phyloP scores from a whole-genome alignment of 805 yeast species.

The Cyberlindnera subsufficiens region DNA sequence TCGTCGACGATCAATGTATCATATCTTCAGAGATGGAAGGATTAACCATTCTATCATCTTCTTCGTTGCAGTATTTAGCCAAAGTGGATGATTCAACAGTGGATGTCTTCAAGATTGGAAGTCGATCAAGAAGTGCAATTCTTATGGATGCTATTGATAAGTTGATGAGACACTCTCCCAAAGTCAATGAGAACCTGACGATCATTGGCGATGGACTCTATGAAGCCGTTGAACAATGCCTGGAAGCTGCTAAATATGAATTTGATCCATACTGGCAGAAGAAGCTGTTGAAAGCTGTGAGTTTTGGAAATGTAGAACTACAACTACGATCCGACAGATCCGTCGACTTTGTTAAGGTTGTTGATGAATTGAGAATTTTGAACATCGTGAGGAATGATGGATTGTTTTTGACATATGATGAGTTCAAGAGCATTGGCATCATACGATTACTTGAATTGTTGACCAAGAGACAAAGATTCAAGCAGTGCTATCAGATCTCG shows the following conservation, averaged over 20 bases:
- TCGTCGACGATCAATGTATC: conserved; percentile 31
- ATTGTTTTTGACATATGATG: conserved; percentile 54
- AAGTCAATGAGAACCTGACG: conserved; percentile 72
- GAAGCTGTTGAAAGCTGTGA: conserved; percentile 69
- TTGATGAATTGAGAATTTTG: conserved; percentile 58
- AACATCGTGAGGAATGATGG: conserved; percentile 69
- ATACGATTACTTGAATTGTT: conserved; percentile 52
- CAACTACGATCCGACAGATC: conserved; percentile 31
- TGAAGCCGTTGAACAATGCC: conserved; percentile 64
- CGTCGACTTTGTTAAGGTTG: conserved; percentile 49
- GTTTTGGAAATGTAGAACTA: conserved; percentile 68
- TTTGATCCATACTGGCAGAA: conserved; percentile 79
- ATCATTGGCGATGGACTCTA: conserved; percentile 44
- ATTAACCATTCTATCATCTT: conserved; percentile 51
- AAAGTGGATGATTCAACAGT: conserved; percentile 54
- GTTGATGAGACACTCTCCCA: conserved; percentile 62
- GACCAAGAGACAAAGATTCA: conserved; percentile 51
- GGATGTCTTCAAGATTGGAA: conserved; percentile 74
- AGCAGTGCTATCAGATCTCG: conserved; percentile 58
- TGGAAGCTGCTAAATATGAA: conserved; percentile 72
- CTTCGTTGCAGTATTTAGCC: conserved; percentile 52
- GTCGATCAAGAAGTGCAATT: conserved; percentile 77
- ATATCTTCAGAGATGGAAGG: conserved; percentile 63
- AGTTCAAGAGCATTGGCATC: conserved; percentile 48
- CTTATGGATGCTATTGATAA: conserved; percentile 72